A percentile compares a stretch with the other conserved stretches of the same genome.
phyloP scores from a whole-genome alignment of 345 rosid species.

The Zanthoxylum bungeanum region DNA sequence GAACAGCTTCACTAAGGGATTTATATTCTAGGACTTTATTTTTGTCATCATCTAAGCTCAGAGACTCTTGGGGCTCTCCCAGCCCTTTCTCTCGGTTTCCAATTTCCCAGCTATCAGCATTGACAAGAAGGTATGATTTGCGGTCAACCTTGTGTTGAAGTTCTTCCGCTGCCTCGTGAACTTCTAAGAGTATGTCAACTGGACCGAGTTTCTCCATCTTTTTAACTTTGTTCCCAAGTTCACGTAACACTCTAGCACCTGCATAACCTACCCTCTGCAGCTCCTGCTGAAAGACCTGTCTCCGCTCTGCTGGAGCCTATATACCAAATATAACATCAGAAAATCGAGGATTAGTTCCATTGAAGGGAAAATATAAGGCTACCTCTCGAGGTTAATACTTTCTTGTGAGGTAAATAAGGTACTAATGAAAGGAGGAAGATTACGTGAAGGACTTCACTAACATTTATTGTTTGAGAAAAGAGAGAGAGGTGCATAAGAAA shows the following conservation, averaged over 20 bases:
- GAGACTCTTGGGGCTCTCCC: constrained; percentile 45
- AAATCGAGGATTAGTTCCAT: too few species aligned
- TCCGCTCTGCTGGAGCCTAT: constrained; percentile 81
- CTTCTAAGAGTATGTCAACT: constrained; percentile 47
- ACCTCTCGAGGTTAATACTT: too few species aligned
- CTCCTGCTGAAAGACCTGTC: constrained; percentile 44
- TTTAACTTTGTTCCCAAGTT: constrained; percentile 41
- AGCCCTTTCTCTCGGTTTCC: constrained; percentile 47
- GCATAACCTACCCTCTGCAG: constrained; percentile 45
- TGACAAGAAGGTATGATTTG: constrained; percentile 64
- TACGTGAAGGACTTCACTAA: too few species aligned
- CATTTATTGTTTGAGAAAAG: too few species aligned
- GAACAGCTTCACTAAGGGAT: constrained; percentile 75
- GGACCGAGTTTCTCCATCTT: constrained; percentile 46
- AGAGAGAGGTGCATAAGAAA: too few species aligned
- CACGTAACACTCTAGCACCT: constrained; percentile 43
- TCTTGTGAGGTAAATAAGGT: too few species aligned
- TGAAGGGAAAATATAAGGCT: too few species aligned
- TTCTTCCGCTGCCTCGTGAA: constrained; percentile 70
- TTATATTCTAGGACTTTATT: constrained; percentile 43
- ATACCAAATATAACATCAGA: too few species aligned
- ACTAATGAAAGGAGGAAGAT: too few species aligned
- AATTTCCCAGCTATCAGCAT: constrained; percentile 80
- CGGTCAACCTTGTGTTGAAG: constrained; percentile 69
- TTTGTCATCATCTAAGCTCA: constrained; percentile 45